Conservation (phyloP, 1,284 basidiomycete genomes). For the Cryptococcus wingfieldii region DNA sequence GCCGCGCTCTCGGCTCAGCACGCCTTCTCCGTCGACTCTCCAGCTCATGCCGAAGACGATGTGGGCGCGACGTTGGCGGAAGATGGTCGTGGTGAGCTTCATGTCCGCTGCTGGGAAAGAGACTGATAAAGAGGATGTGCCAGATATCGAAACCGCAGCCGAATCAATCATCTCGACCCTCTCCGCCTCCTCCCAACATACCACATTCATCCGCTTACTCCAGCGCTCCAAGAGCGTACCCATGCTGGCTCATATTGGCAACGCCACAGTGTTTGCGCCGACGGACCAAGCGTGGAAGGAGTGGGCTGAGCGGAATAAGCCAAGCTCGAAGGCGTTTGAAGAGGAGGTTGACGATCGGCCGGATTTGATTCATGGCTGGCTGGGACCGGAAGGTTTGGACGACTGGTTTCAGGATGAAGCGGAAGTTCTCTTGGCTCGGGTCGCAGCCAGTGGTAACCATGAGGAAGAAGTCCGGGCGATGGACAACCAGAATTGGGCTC, state of each 20-base stretch:
- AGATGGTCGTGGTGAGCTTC: not conserved
- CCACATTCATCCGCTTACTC: slow-evolving; percentile 70
- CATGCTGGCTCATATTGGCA: slow-evolving; percentile 78
- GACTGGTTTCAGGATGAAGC: slow-evolving; percentile 43
- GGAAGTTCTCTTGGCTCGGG: slow-evolving; percentile 9
- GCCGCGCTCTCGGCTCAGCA: slow-evolving; percentile 5
- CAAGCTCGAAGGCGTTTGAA: not conserved
- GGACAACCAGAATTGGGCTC: slow-evolving; percentile 68
- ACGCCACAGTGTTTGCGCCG: slow-evolving; percentile 85
- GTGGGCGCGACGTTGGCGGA: not conserved
- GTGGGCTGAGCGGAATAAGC: slow-evolving; percentile 39
- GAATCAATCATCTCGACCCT: slow-evolving; percentile 69
- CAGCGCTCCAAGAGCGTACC: slow-evolving; percentile 86
- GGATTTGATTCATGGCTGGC: slow-evolving; percentile 24
- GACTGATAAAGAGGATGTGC: slow-evolving; percentile 16
- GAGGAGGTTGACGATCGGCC: not conserved
- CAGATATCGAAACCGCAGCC: slow-evolving; percentile 9
- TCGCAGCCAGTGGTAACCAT: slow-evolving; percentile 20
- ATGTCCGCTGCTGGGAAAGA: not conserved
- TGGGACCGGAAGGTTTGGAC: slow-evolving; percentile 25
- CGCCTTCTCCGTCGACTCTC: slow-evolving; percentile 2
- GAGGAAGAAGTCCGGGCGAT: slow-evolving; percentile 13
- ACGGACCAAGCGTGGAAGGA: slow-evolving; percentile 78
- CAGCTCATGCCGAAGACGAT: not conserved
- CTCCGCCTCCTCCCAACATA: slow-evolving; percentile 69